Evolutionary conservation across 768 basidiomycete genomes (phyloP).

Genomic region (Inosperma sp.): DNA sequence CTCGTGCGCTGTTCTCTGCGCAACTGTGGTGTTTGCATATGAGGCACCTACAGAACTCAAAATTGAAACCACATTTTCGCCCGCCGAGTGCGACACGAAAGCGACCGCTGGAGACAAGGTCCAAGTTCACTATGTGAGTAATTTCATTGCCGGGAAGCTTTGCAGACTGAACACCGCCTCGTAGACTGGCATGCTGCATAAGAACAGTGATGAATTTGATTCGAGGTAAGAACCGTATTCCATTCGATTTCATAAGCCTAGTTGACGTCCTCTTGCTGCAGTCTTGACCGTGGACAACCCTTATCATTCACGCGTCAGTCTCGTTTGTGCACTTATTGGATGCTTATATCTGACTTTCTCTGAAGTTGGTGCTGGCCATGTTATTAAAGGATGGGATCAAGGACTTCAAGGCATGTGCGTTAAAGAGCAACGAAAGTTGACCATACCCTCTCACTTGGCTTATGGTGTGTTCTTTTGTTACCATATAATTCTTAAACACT

Average conservation of each 20-base stretch:
- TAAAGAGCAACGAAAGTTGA: conserved; percentile 82
- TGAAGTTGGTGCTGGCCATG: conserved; percentile 73
- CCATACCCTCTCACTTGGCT: conserved; percentile 73
- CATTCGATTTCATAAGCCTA: neutral
- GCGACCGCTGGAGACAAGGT: conserved; percentile 61
- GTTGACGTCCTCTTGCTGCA: conserved; percentile 22
- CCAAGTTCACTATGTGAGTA: conserved; percentile 71
- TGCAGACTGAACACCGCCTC: neutral
- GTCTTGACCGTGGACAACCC: conserved; percentile 68
- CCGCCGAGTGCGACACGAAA: conserved; percentile 50
- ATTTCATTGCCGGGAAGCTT: neutral
- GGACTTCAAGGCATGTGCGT: conserved; percentile 83
- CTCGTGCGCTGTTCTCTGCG: conserved; percentile 45
- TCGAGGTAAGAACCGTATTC: conserved; percentile 55
- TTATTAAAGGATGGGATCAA: conserved; percentile 83
- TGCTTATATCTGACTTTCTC: neutral
- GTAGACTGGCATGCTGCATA: conserved; percentile 77
- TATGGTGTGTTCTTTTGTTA: no score
- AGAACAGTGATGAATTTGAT: conserved; percentile 81
- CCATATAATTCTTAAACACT: no score
- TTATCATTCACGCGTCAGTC: conserved; percentile 72
- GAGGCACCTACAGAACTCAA: conserved; percentile 48
- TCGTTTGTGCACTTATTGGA: neutral
- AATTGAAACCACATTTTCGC: conserved; percentile 58
- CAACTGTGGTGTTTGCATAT: conserved; percentile 24